Percentiles rank a stretch among this genome's conserved stretches.
phyloP scores from a whole-genome alignment of 1,284 basidiomycete genomes.

The Ustanciosporium gigantosporum region DNA sequence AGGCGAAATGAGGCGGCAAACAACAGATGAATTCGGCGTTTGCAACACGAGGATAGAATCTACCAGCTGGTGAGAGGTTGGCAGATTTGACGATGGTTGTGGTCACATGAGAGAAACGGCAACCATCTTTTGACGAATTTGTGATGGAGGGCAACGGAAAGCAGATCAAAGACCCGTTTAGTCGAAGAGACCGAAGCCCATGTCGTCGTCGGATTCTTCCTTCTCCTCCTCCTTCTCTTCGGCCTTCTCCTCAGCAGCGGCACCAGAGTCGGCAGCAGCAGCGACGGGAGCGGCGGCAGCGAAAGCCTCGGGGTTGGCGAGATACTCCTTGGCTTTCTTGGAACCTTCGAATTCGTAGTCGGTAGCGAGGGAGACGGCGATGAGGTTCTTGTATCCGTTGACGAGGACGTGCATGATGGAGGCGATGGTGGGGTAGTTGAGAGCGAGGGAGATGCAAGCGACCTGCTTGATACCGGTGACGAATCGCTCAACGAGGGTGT shows the following conservation, averaged over 20 bases:
- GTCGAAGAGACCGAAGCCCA: conserved; percentile 76
- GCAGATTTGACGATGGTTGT: no score
- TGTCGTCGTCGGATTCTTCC: conserved; percentile 64
- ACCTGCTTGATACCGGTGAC: conserved; percentile 89
- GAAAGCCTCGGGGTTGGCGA: conserved; percentile 96
- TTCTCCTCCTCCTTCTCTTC: conserved; percentile 73
- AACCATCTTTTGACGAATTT: no score
- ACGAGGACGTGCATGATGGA: conserved; percentile 92
- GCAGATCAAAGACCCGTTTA: no score
- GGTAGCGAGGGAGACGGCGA: conserved; percentile 82
- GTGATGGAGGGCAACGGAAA: no score
- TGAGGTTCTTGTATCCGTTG: conserved; percentile 98
- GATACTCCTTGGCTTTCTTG: conserved; percentile 92
- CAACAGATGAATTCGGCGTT: no score
- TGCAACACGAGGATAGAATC: no score
- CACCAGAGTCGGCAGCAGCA: conserved; percentile 66
- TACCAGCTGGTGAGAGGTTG: no score
- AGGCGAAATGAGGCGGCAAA: no score
- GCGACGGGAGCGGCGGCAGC: conserved; percentile 75
- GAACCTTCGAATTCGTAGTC: conserved; percentile 94
- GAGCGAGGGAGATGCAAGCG: conserved; percentile 89
- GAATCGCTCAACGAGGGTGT: conserved; percentile 88
- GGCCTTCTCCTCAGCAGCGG: conserved; percentile 64
- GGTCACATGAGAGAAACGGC: no score
- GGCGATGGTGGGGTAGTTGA: conserved; percentile 93